These are phyloP conservation scores for Emydomyces testavorans DNA, from an alignment of 2,329 filamentous ascomycete species.

Conservation along the genomic window DNA sequence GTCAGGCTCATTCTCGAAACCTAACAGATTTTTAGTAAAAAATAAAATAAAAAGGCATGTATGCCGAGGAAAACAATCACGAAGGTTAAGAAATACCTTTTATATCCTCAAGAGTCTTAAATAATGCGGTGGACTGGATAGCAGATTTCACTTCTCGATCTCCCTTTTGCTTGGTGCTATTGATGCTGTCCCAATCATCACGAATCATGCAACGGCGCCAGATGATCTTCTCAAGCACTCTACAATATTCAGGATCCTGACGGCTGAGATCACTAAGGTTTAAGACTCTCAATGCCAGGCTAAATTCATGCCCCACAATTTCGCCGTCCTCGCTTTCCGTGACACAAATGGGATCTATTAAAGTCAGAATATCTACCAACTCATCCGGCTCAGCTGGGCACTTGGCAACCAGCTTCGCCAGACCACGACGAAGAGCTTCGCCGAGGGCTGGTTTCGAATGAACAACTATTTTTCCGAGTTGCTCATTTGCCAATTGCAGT, in stretches of 20 bases:
- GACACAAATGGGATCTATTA: constrained; percentile 50
- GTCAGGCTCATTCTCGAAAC: constrained; percentile 13
- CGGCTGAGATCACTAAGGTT: constrained; percentile 44
- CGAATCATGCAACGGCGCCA: constrained; percentile 79
- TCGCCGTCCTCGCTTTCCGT: constrained; percentile 37
- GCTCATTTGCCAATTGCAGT: constrained; percentile 61
- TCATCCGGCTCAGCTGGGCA: constrained; percentile 50
- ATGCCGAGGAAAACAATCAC: constrained; percentile 22
- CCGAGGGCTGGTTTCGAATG: constrained; percentile 55
- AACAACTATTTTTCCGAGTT: constrained; percentile 44
- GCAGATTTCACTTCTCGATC: constrained; percentile 55
- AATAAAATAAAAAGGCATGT: not conserved
- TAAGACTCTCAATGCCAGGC: constrained; percentile 52
- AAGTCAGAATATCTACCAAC: constrained; percentile 56
- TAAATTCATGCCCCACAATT: constrained; percentile 55
- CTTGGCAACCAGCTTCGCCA: constrained; percentile 60
- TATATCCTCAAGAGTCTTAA: constrained; percentile 51
- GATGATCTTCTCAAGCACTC: constrained; percentile 50
- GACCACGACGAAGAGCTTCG: constrained; percentile 57
- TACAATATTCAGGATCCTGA: constrained; percentile 45
- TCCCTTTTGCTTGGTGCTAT: constrained; percentile 62
- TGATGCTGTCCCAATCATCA: constrained; percentile 73
- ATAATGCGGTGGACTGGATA: constrained; percentile 56
- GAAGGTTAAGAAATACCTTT: constrained; percentile 41
- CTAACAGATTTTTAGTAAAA: constrained; percentile 14